A percentile compares a stretch with the other conserved stretches of the same genome.
phyloP scores from a whole-genome alignment of 805 yeast genomes.

The Priceomyces medius region DNA sequence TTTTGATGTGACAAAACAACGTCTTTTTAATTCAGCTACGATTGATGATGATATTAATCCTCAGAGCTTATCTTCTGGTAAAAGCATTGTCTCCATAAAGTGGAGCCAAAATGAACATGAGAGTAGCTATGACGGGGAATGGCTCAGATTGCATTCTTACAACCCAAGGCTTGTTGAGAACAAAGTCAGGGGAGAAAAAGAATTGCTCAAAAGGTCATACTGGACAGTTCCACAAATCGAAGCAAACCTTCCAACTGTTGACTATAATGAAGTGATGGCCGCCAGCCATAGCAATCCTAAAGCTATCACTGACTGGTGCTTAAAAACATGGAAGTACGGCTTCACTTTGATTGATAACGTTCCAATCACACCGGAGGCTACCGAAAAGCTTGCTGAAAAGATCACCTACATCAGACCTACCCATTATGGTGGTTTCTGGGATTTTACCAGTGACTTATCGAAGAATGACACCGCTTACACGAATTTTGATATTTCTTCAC shows the following conservation, averaged over 20 bases:
- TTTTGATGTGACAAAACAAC: constrained; percentile 56
- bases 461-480: constrained; percentile 74
- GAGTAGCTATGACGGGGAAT: constrained; percentile 34
- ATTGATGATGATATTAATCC: constrained; percentile 34
- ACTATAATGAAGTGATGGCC: constrained; percentile 46
- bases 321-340: constrained; percentile 55
- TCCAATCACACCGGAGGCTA: constrained; percentile 59
- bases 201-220: constrained; percentile 27
- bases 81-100: constrained; percentile 16
- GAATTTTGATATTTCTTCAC: constrained; percentile 59
- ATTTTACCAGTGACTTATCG: constrained; percentile 66
- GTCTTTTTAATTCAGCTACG: constrained; percentile 54
- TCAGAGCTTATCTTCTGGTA: constrained; percentile 5
- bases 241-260: constrained; percentile 46
- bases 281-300: constrained; percentile 28
- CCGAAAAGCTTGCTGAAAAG: constrained; percentile 55
- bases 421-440: constrained; percentile 82
- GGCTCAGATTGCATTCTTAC: constrained; percentile 53
- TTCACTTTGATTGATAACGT: constrained; percentile 61
- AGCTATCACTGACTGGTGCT: constrained; percentile 56
- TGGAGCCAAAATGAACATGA: constrained; percentile 45
- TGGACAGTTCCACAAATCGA: constrained; percentile 49
- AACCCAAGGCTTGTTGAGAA: constrained; percentile 44
- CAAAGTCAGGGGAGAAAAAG: constrained; percentile 27
- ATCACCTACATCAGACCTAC: constrained; percentile 64